Percentiles rank a stretch among this genome's conserved stretches.
Conservation (phyloP, 192 early-diverging fungal genomes). For the Obelidium mucronatum region DNA sequence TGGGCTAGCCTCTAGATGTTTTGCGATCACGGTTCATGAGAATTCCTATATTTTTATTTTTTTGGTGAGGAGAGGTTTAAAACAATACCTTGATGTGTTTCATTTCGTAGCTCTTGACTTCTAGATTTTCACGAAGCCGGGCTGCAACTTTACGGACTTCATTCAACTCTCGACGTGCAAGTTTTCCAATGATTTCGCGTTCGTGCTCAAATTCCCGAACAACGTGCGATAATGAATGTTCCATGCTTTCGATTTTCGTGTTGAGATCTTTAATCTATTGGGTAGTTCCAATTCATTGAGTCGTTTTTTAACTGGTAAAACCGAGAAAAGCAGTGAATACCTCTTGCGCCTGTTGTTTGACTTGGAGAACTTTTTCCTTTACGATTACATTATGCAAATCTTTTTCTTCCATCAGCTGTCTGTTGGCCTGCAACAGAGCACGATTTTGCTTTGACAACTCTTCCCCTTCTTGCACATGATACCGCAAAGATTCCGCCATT, state of each 20-base stretch:
- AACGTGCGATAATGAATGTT: conserved; percentile 65
- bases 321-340: conserved; percentile 40
- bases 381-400: conserved; percentile 70
- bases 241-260: conserved; percentile 62
- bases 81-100: conserved; percentile 61
- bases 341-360: conserved; percentile 60
- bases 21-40: neutral
- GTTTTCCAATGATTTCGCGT: conserved; percentile 56
- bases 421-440: conserved; percentile 46
- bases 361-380: conserved; percentile 67
- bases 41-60: neutral
- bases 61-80: neutral
- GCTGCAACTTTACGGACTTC: conserved; percentile 53
- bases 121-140: conserved; percentile 47
- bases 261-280: conserved; percentile 61
- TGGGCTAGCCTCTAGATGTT: conserved; percentile 70
- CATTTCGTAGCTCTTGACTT: conserved; percentile 60
- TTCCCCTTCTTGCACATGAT: conserved; percentile 65
- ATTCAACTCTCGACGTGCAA: conserved; percentile 60
- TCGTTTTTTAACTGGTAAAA: neutral
- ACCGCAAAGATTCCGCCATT: conserved; percentile 64
- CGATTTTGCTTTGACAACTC: conserved; percentile 57
- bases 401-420: conserved; percentile 61
- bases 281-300: neutral
- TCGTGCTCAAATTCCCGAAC: conserved; percentile 70